Conservation (phyloP, 202 grass and related monocot genomes). For the Hordeum pubiflorum region DNA sequence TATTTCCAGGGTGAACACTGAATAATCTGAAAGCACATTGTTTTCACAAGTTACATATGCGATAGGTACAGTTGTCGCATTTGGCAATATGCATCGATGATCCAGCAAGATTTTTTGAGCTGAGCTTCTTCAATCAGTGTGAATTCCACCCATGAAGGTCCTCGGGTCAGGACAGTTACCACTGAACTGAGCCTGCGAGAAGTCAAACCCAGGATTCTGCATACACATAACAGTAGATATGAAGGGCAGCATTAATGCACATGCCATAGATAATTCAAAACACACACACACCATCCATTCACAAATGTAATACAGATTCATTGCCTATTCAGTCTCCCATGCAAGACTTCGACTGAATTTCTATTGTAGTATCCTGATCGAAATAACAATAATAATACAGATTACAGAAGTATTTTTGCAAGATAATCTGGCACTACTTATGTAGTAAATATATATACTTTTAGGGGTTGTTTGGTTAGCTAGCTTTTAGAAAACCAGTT, state of each 20-base stretch:
- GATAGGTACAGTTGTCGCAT: neutral
- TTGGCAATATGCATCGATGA: neutral
- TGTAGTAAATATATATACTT: neutral
- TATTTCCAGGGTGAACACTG: conserved; percentile 9
- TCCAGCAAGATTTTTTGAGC: neutral
- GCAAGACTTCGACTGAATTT: neutral
- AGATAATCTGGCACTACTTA: neutral
- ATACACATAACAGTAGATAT: conserved; percentile 5
- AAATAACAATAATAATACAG: neutral
- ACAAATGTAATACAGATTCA: neutral
- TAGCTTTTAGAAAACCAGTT: too few species aligned
- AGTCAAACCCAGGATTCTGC: conserved; percentile 96
- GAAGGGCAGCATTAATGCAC: neutral
- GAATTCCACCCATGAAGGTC: conserved; percentile 88
- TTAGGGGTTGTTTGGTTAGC: too few species aligned
- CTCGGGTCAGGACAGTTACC: conserved; percentile 88
- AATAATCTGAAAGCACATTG: neutral
- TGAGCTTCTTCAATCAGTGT: conserved; percentile 32
- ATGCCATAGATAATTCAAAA: neutral
- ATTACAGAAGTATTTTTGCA: neutral
- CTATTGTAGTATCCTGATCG: neutral
- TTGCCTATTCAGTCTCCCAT: neutral
- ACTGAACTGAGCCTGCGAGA: conserved; percentile 84
- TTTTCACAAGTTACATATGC: neutral
- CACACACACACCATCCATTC: neutral